Conservation (phyloP, 352 stramenopile genomes). For the Pythium scleroteichum region DNA sequence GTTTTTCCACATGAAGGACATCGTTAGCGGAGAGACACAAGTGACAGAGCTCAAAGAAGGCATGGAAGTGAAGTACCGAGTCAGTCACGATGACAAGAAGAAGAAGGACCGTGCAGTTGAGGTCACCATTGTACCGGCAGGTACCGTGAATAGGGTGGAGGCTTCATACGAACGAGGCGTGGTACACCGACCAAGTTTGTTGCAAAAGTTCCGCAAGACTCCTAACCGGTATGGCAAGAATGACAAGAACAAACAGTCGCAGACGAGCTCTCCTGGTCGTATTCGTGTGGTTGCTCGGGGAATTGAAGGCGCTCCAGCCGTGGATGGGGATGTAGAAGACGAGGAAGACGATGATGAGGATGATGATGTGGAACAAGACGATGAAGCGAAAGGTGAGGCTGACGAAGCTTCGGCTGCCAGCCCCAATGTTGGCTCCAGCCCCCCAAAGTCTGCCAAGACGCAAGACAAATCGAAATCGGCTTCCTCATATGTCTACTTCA, state of each 20-base stretch:
- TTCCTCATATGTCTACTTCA: constrained; percentile 56
- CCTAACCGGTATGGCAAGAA: constrained; percentile 38
- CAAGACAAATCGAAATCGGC: constrained; percentile 14
- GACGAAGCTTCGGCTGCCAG: constrained; percentile 12
- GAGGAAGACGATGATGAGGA: constrained; percentile 29
- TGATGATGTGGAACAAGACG: constrained; percentile 20
- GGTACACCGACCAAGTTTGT: constrained; percentile 62
- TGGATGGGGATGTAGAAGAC: constrained; percentile 26
- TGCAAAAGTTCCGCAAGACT: constrained; percentile 46
- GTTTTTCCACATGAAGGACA: constrained; percentile 83
- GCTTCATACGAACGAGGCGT: constrained; percentile 42
- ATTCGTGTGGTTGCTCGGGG: constrained; percentile 37
- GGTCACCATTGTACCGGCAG: constrained; percentile 52
- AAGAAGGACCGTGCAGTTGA: constrained; percentile 59
- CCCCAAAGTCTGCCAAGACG: constrained; percentile 2
- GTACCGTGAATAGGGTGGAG: constrained; percentile 59
- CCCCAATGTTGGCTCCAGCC: background rate
- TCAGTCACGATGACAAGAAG: constrained; percentile 71
- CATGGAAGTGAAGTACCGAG: constrained; percentile 66
- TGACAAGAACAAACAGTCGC: constrained; percentile 34
- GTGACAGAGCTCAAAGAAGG: constrained; percentile 62
- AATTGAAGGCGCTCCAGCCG: constrained; percentile 8
- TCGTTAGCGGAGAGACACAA: constrained; percentile 48
- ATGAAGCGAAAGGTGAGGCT: constrained; percentile 15
- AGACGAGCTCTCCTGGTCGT: constrained; percentile 50